Base-by-base conservation (phyloP, 2,329 filamentous ascomycete species). In the Cladophialophora immunda region DNA sequence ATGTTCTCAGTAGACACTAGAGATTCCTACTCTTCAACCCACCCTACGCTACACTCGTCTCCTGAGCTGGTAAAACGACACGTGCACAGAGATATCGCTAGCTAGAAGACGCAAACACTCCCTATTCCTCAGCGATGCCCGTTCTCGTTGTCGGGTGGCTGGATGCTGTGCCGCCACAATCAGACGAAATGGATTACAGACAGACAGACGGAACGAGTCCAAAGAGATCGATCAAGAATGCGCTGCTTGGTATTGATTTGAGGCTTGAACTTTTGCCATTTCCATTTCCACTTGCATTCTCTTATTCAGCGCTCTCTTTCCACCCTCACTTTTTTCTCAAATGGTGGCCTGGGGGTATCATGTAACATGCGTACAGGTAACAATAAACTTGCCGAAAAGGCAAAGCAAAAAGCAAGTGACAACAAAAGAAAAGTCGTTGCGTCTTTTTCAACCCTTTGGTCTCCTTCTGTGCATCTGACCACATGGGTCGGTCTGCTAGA, bases 261-360 rank as follows among this genome's bases (percentile, higher is more conserved):
- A 38, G 17, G 17, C 17, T 17, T 38, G 17, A 38, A 38, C 5
- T 38, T 38, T 38, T 38, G 13, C 13, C 11, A 38, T 38, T 38
- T 38, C 29, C 8, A 11, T 38, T 38, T 17, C 15, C 13, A 17
- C 17, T 38, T 15, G 15, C 36, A 38, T 38, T 15, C 36, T 38
- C 36, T 17, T n/a, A 38, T 38, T 13, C 36, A 38, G 13, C 11
- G 19, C 38, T 19, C 38, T 45, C 5, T 45, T 45, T 19, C 17
- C 38, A 19, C n/a, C 19, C 53, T 50, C 27, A 9, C 25, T 55
- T 27, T 55, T 55, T 30, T 29, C 53, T 32, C 53, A 17, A 22
- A 36, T 55, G 29, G 27, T 55, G 13, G 29, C 29, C 53, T 3
- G 53, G 53, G 53, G 53, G 52, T 55, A 55, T 55, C 53, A 55